Conservation (phyloP, 2,329 filamentous ascomycete genomes). For the Phyllosticta citriasiana region DNA sequence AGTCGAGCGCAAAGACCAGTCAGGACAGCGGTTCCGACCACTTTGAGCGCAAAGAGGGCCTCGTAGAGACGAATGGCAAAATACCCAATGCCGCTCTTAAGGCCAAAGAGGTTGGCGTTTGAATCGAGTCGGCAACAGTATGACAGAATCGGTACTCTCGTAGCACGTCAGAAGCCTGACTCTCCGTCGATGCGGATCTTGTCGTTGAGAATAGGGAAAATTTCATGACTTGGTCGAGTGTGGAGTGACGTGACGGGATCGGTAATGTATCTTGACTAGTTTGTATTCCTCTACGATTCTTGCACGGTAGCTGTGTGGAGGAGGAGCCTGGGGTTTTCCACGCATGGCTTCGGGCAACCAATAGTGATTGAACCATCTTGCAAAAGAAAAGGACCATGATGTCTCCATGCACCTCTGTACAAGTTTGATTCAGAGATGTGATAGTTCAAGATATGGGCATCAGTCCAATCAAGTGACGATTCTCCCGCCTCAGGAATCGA, state of each 20-base stretch:
- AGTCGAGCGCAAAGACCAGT: background rate
- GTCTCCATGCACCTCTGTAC: background rate
- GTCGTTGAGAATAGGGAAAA: background rate
- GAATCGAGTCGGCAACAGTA: background rate
- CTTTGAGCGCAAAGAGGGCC: background rate
- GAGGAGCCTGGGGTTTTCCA: background rate
- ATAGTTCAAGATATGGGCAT: background rate
- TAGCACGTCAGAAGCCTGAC: background rate
- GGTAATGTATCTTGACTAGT: background rate
- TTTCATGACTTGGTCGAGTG: background rate
- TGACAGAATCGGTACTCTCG: background rate
- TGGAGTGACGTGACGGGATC: background rate
- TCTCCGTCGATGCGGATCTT: background rate
- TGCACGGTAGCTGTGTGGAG: background rate
- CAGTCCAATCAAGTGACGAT: background rate
- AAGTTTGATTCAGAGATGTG: background rate
- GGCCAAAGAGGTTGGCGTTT: background rate
- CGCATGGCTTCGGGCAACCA: background rate
- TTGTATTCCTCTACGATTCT: background rate
- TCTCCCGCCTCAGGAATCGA: background rate
- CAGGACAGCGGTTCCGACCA: background rate
- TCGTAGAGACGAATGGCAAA: background rate
- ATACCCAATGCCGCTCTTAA: background rate
- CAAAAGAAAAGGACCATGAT: background rate
- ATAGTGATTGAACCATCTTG: background rate